Base-by-base conservation (phyloP, 305 asterid genomes). In the Fraxinus albicans region DNA sequence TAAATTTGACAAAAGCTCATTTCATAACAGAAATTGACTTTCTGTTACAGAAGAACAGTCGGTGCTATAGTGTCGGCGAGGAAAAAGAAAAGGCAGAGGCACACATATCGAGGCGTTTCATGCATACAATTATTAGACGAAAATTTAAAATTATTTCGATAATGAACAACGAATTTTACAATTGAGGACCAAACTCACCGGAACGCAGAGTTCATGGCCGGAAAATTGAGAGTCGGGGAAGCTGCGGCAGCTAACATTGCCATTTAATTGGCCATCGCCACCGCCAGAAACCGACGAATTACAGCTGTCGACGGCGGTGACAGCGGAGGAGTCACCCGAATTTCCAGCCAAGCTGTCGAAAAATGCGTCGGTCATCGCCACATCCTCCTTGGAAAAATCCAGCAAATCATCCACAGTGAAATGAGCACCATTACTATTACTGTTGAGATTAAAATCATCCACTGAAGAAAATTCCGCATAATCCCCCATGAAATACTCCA, bases 141-240 rank as follows among this genome's bases (percentile, higher is more conserved):
- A 63, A 74, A 38, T 23, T 21, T 13, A 25, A 19, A 53, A 58
- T 50, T 55, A 65, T 25, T 29, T 27, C 75, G 36, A 33, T 12
- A 74, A 58, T 23, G n/a, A 75, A 38, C 23, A 0, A 33, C 55
- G 9, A 27, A 67, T 25, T 25, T 17, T 73, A 42, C 17, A 19
- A 67, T 12, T 29, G 25, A 50, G 25, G 6, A 75, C 34, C 19
- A 77, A 9, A 29, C 75, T 88, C 91, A 95, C 99, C 98, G 98
- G 99, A 90, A 95, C 93, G 77, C 95, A 93, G 86, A 96, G 96
- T 31, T 94, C 99, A 88, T 84, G 82, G 93, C 93, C 92, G 86
- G 95, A 86, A 88, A 94, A 91, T 13, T 90, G 97, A 79, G 93
- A 78, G 33, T 92, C 97, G 17, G 86, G 85, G 85, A 89, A 91